Evolutionary conservation across 2,329 filamentous ascomycete species (phyloP).

Genomic region (Cladosporium sp.): DNA sequence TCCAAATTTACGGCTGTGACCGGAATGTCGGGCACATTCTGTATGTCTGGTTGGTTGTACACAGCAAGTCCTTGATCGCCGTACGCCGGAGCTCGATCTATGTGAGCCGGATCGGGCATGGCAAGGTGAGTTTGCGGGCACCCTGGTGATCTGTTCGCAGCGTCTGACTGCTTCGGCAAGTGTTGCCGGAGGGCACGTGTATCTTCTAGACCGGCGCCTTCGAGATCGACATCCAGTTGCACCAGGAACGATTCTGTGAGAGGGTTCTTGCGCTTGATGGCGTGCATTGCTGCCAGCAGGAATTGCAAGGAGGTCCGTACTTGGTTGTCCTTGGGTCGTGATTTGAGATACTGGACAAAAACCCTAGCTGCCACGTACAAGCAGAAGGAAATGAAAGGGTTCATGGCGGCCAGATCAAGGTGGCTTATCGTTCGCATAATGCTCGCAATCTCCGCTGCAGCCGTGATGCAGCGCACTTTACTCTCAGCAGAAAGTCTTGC

Average conservation of each 20-base stretch:
- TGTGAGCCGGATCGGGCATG: neutral
- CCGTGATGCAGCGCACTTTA: slow-evolving; percentile 87
- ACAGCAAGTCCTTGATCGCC: slow-evolving; percentile 22
- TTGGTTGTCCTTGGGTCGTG: slow-evolving; percentile 76
- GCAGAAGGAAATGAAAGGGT: slow-evolving; percentile 92
- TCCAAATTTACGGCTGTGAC: neutral
- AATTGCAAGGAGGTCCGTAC: slow-evolving; percentile 82
- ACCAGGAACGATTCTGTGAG: slow-evolving; percentile 92
- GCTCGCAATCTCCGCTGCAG: slow-evolving; percentile 86
- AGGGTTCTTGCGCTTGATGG: slow-evolving; percentile 80
- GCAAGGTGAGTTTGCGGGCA: slow-evolving; percentile 19
- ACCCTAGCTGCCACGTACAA: slow-evolving; percentile 93
- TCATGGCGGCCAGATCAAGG: slow-evolving; percentile 79
- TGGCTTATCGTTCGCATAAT: slow-evolving; percentile 96
- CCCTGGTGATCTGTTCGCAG: slow-evolving; percentile 12
- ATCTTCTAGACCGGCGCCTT: slow-evolving; percentile 60
- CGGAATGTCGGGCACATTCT: neutral
- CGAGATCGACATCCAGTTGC: slow-evolving; percentile 87
- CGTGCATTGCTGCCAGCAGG: slow-evolving; percentile 83
- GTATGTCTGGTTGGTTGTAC: slow-evolving; percentile 18
- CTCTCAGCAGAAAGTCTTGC: slow-evolving; percentile 78
- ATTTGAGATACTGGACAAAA: slow-evolving; percentile 95
- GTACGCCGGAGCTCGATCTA: slow-evolving; percentile 10
- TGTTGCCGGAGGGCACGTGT: slow-evolving; percentile 20
- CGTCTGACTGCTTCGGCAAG: slow-evolving; percentile 12